Evolutionary conservation across 2,329 filamentous ascomycete genomes (phyloP).

Genomic region (Fusarium gaditjirri): DNA sequence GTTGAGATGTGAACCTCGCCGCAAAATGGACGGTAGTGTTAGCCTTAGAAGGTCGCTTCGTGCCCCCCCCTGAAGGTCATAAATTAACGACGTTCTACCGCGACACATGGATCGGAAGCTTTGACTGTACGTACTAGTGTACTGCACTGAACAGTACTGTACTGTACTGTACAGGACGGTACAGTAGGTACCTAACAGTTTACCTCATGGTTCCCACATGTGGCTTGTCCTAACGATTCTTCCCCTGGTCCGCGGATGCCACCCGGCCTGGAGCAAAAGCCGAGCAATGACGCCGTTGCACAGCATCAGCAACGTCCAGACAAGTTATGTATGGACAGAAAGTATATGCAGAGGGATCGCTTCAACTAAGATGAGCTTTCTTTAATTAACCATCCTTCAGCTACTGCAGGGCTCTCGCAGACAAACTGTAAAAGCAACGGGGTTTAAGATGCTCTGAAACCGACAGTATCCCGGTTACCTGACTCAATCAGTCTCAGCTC

Average conservation of each 20-base stretch:
- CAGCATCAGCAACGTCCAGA: conserved; percentile 2
- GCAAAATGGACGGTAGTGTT: conserved; percentile 12
- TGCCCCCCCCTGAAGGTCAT: conserved; percentile 4
- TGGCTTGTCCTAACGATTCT: conserved; percentile 4
- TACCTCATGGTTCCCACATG: not conserved
- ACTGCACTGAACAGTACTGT: not conserved
- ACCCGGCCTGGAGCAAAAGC: conserved; percentile 11
- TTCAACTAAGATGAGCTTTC: not conserved
- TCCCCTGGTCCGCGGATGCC: conserved; percentile 35
- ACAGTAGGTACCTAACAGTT: not conserved
- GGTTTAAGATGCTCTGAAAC: not conserved
- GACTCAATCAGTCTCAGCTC: conserved; percentile 1
- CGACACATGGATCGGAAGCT: conserved; percentile 6
- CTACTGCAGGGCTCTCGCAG: not conserved
- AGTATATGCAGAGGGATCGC: not conserved
- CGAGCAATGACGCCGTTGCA: conserved; percentile 4
- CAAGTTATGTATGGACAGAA: not conserved
- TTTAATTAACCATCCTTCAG: not conserved
- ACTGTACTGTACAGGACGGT: not conserved
- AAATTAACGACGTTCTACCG: conserved; percentile 25
- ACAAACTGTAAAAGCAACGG: not conserved
- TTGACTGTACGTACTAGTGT: not conserved
- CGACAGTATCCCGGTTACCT: not conserved
- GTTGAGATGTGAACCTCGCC: conserved; percentile 18
- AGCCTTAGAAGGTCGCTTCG: conserved; percentile 13